These are phyloP conservation scores for Uronychia setigera DNA, from an alignment of 73 alveolate species.

Conservation along the genomic window DNA sequence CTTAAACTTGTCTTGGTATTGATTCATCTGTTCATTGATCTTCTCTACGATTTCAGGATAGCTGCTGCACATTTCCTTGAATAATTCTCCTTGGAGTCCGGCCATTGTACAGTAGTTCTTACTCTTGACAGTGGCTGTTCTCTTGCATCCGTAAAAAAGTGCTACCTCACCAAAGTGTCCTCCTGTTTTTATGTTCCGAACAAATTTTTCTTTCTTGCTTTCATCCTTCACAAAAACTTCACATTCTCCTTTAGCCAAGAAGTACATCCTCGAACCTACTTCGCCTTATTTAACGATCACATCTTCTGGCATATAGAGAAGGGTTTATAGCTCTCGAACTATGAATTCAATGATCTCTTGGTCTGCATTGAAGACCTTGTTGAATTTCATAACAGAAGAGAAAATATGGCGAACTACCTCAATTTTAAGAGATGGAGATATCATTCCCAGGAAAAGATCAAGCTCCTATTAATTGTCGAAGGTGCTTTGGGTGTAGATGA, in stretches of 20 bases:
- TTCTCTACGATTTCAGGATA: constrained; percentile 54
- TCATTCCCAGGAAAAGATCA: constrained; percentile 38
- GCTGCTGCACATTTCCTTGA: constrained; percentile 39
- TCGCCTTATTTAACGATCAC: constrained; percentile 49
- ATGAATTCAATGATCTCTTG: constrained; percentile 6
- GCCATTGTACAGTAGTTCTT: constrained; percentile 74
- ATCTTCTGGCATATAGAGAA: constrained; percentile 59
- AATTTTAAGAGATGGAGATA: constrained; percentile 35
- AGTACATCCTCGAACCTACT: constrained; percentile 1
- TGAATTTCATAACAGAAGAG: not conserved
- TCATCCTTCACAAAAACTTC: constrained; percentile 33
- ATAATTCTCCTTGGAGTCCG: constrained; percentile 4
- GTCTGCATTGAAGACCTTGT: constrained; percentile 15
- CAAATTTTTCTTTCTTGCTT: not conserved
- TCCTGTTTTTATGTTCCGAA: constrained; percentile 13
- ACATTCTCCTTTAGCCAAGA: constrained; percentile 35
- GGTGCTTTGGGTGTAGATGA: constrained; percentile 37
- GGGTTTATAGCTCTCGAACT: constrained; percentile 27
- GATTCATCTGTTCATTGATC: not conserved
- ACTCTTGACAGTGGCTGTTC: constrained; percentile 86
- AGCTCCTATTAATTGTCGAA: constrained; percentile 47
- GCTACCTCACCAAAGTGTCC: constrained; percentile 25
- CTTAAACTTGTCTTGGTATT: constrained; percentile 12
- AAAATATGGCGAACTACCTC: constrained; percentile 19
- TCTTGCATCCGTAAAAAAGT: constrained; percentile 14